Conservation (phyloP, 2,329 filamentous ascomycete genomes). For the Aspergillus neoniger region DNA sequence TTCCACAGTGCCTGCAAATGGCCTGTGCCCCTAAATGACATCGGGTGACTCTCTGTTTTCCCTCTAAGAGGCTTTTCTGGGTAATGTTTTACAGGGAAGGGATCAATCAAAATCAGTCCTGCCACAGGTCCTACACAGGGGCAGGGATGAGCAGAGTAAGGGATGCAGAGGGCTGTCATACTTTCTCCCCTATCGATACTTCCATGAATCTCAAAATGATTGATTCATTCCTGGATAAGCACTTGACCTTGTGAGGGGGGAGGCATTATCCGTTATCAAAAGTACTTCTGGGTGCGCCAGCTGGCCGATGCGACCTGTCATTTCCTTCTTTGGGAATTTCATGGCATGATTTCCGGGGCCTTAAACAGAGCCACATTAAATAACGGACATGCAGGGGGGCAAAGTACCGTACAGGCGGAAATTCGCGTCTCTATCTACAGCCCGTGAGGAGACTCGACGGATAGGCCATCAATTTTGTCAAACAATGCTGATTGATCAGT, state of each 20-base stretch:
- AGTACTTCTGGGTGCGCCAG: not conserved
- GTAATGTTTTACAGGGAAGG: not conserved
- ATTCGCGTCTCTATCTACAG: conserved; percentile 5
- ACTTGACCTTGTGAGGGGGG: not conserved
- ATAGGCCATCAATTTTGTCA: not conserved
- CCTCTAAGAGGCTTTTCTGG: not conserved
- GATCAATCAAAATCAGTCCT: not conserved
- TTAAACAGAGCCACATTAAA: conserved; percentile 18
- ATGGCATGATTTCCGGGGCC: not conserved
- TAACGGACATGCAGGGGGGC: conserved; percentile 24
- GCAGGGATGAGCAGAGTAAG: conserved; percentile 14
- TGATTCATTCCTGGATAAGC: not conserved
- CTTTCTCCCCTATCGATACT: not conserved
- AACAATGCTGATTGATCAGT: not conserved
- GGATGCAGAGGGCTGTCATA: conserved; percentile 10
- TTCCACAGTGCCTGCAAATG: not conserved
- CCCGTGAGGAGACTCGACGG: not conserved
- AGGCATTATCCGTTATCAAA: conserved; percentile 1
- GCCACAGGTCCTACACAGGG: not conserved
- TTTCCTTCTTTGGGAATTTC: conserved; percentile 9
- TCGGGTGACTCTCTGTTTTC: not conserved
- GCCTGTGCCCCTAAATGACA: conserved; percentile 1
- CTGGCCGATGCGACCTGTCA: conserved; percentile 19
- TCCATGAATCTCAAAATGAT: not conserved
- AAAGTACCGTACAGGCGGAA: conserved; percentile 17